phyloP scores from a whole-genome alignment of 805 yeast species.

The Barnettozyma sp. region DNA sequence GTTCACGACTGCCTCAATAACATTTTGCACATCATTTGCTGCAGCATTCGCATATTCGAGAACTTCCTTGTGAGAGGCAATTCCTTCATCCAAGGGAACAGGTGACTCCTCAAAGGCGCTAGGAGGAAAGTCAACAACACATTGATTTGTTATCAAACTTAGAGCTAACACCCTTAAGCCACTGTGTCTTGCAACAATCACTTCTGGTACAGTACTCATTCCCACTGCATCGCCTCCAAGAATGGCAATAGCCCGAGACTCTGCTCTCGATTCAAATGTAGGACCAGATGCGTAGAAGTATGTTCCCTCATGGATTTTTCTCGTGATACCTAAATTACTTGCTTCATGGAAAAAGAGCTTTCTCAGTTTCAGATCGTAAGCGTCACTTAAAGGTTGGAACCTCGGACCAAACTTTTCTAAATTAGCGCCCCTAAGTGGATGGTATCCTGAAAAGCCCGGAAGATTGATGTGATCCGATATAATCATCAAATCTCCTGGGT shows the following conservation, averaged over 20 bases:
- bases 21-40: constrained; percentile 66
- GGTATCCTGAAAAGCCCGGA: constrained; percentile 85
- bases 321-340: constrained; percentile 37
- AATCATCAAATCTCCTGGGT: constrained; percentile 88
- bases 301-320: constrained; percentile 79
- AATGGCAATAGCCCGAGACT: constrained; percentile 61
- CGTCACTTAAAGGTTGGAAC: constrained; percentile 82
- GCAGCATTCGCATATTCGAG: constrained; percentile 76
- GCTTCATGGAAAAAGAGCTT: constrained; percentile 51
- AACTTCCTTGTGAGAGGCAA: constrained; percentile 91
- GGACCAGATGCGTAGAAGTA: constrained; percentile 89
- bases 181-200: constrained; percentile 82
- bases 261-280: constrained; percentile 89
- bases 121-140: constrained; percentile 63
- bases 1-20: constrained; percentile 58
- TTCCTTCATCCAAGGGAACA: constrained; percentile 54
- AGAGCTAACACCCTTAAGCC: constrained; percentile 79
- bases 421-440: constrained; percentile 85
- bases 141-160: constrained; percentile 79
- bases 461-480: constrained; percentile 83
- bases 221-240: constrained; percentile 94
- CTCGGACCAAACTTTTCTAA: constrained; percentile 76
- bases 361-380: constrained; percentile 73
- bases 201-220: constrained; percentile 98
- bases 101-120: constrained; percentile 54